phyloP scores from a whole-genome alignment of 2,329 filamentous ascomycete genomes.

The Sporothrix phasma region DNA sequence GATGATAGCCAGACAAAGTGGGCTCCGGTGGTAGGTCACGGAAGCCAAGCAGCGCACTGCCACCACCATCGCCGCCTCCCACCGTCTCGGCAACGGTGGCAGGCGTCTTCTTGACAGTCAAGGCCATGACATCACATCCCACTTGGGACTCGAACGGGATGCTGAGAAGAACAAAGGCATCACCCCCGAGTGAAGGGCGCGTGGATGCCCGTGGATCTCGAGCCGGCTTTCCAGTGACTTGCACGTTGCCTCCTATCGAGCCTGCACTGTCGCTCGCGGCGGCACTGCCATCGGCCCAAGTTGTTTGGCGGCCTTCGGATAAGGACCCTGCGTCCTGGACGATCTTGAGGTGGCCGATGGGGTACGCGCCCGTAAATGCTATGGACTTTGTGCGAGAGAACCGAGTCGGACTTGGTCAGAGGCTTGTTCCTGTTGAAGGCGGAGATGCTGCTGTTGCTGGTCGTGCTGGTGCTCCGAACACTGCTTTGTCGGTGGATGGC shows the following conservation, averaged over 20 bases:
- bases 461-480: background rate
- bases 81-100: conserved; percentile 15
- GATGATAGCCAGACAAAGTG: conserved; percentile 53
- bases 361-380: conserved; percentile 30
- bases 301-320: background rate
- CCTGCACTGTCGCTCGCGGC: conserved; percentile 12
- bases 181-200: conserved; percentile 28
- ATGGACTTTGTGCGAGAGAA: conserved; percentile 30
- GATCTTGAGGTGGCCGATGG: conserved; percentile 28
- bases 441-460: background rate
- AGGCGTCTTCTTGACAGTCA: conserved; percentile 29
- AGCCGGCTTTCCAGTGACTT: background rate
- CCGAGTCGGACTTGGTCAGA: conserved; percentile 29
- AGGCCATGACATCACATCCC: conserved; percentile 42
- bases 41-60: conserved; percentile 38
- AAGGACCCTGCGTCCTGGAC: background rate
- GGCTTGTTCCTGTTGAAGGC: conserved; percentile 1
- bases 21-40: conserved; percentile 43
- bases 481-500: background rate
- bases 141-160: conserved; percentile 42
- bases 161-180: conserved; percentile 40
- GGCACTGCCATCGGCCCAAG: background rate
- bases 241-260: conserved; percentile 11
- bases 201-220: background rate
- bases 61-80: background rate